These are phyloP conservation scores for Cenococcum geophilum DNA, from an alignment of 495 filamentous ascomycete species.

Conservation along the genomic window DNA sequence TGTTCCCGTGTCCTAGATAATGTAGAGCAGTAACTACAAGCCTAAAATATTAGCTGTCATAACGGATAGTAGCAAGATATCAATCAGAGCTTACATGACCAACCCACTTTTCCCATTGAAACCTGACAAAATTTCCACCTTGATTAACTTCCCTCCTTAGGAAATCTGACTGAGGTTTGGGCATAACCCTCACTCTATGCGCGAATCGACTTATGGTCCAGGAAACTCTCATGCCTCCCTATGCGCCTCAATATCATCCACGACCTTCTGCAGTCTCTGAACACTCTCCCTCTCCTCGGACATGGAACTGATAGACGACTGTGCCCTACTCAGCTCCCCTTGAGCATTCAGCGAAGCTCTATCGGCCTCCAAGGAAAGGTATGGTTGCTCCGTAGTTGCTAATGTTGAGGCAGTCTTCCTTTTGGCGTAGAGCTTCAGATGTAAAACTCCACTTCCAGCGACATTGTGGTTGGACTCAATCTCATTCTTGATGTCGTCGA, in stretches of 20 bases:
- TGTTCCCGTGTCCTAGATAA: slow-evolving; percentile 17
- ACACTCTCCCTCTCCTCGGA: not conserved
- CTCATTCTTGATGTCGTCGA: not conserved
- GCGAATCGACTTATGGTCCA: slow-evolving; percentile 27
- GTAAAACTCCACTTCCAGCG: slow-evolving; percentile 5
- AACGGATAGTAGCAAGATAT: too few species aligned
- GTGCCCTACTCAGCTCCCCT: slow-evolving; percentile 18
- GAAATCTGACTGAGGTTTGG: slow-evolving; percentile 10
- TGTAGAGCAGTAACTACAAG: slow-evolving; percentile 19
- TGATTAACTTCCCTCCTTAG: slow-evolving; percentile 13
- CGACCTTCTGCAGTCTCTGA: slow-evolving; percentile 4
- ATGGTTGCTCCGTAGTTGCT: slow-evolving; percentile 23
- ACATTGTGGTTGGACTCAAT: not conserved
- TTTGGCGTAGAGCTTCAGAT: slow-evolving; percentile 11
- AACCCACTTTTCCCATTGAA: slow-evolving; percentile 24
- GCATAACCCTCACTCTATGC: slow-evolving; percentile 21
- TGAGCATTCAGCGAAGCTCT: slow-evolving; percentile 24
- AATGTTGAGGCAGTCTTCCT: slow-evolving; percentile 4
- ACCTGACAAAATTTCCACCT: slow-evolving; percentile 19
- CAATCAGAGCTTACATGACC: slow-evolving; percentile 12
- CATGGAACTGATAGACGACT: not conserved
- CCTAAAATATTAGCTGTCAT: too few species aligned
- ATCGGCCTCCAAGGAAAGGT: slow-evolving; percentile 17
- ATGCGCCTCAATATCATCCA: slow-evolving; percentile 21
- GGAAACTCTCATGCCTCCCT: slow-evolving; percentile 19